Evolutionary conservation across 129 eudicot species (phyloP).

Genomic region (Artemisia argyi): DNA sequence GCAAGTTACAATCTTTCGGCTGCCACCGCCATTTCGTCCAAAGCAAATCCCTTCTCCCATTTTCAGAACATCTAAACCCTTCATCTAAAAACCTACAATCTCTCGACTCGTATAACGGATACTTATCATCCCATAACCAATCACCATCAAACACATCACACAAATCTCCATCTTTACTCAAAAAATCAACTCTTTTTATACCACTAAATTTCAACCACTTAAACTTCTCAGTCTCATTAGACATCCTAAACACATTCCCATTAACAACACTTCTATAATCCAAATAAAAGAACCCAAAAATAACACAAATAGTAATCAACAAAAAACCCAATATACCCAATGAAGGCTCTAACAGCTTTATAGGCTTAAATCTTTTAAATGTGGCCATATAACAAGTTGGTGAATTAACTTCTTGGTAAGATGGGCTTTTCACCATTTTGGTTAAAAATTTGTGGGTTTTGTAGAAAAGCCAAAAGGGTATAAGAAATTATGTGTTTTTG

Average conservation of each 20-base stretch:
- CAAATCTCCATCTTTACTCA: conserved; percentile 55
- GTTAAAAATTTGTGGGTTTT: not conserved
- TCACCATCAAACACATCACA: conserved; percentile 97
- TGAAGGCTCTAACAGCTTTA: conserved; percentile 74
- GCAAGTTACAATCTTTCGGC: conserved; percentile 82
- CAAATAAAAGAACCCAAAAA: conserved; percentile 63
- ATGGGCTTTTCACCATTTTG: conserved; percentile 53
- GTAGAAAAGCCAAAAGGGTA: not conserved
- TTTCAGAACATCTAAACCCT: conserved; percentile 87
- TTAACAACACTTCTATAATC: conserved; percentile 63
- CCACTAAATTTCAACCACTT: conserved; percentile 43
- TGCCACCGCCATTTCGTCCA: conserved; percentile 98
- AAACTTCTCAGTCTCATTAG: conserved; percentile 45
- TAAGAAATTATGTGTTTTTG: conserved; percentile 39
- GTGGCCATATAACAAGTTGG: conserved; percentile 12
- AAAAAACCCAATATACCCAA: conserved; percentile 53
- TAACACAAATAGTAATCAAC: conserved; percentile 42
- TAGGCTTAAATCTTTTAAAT: conserved; percentile 51
- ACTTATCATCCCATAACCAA: conserved; percentile 96
- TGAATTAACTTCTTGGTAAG: conserved; percentile 31
- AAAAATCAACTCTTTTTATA: conserved; percentile 57
- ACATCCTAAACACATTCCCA: conserved; percentile 35
- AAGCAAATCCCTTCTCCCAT: conserved; percentile 80
- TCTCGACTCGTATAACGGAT: conserved; percentile 81
- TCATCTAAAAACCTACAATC: conserved; percentile 86